Evolutionary conservation across 2,329 filamentous ascomycete species (phyloP), one percentile per base, ranked within the genome.

Genomic region (Arachnomyces sp.): DNA sequence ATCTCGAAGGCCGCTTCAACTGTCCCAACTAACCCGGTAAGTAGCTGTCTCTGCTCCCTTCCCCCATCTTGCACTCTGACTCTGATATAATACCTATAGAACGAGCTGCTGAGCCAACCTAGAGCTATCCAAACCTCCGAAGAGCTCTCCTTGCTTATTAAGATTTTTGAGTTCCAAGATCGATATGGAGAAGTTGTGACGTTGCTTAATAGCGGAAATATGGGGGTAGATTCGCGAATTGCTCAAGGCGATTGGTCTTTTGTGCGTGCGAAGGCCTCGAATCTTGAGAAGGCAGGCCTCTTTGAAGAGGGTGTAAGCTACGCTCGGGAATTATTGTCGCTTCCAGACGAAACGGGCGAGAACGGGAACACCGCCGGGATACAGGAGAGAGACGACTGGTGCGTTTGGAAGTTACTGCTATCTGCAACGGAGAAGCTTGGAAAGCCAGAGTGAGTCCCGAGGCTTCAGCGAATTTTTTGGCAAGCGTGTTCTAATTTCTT

Each of bases 101-200:
- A 66, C 47, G 58, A 67, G 43, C 45, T 59, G 35, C 50, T 61
- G 45, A 65, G 60, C 45, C 56, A 57, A 35, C 57, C 61, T 36
- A 64, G 65, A 55, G 62, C 64, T 28, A 65, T 71, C 18, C 65
- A 69, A 50, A 64, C 53, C n/a, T 48, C 62, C 29, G 66, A 70
- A 49, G 69, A 72, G 47, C 48, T 72, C 29, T 51, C 62, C 20
- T 53, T 72, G 17, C 57, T 72, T 13, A 46, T 67, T 30, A 59
- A 64, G 38, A 61, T 72, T 20, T 64, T 66, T 40, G 58, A 65
- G 38, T 54, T 57, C 3, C 67, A 69, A 48, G 60, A 53, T 3
- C 59, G 56, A 14, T 51, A 58, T 36, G 43, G 50, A 29, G 68
- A 72, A 43, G 53, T 63, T 20, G 51, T 68, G 31, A 58, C 63